Percentiles rank a stretch among this genome's conserved stretches.
phyloP scores from a whole-genome alignment of 2,329 filamentous ascomycete genomes.

The Microsporum canis region DNA sequence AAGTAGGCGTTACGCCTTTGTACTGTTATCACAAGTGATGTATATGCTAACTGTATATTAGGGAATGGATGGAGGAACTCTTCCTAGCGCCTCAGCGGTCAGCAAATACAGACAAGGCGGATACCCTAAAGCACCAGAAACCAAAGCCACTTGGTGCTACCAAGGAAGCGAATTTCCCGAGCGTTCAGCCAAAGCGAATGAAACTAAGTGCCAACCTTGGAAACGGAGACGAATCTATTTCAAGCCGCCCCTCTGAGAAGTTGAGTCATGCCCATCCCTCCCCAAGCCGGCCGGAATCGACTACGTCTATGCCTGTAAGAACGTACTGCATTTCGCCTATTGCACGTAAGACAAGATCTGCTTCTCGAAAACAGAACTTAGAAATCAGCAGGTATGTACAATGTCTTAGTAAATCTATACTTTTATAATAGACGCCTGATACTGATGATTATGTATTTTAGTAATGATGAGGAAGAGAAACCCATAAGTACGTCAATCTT shows the following conservation, averaged over 20 bases:
- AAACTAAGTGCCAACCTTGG: constrained; percentile 12
- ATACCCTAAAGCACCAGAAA: background rate
- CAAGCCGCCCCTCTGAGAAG: background rate
- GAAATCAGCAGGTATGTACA: constrained; percentile 12
- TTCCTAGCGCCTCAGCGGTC: constrained; percentile 17
- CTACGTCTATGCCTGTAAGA: constrained; percentile 23
- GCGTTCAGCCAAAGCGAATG: constrained; percentile 8
- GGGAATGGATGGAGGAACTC: constrained; percentile 25
- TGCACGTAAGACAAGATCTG: constrained; percentile 24
- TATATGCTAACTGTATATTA: constrained; percentile 13
- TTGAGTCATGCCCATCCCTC: constrained; percentile 10
- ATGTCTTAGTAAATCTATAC: background rate
- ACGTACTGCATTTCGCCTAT: constrained; percentile 12
- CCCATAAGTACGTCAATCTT: background rate
- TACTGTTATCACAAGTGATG: background rate
- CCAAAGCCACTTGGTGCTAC: background rate
- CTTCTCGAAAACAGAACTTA: constrained; percentile 11
- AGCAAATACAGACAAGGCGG: background rate
- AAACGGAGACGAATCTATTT: background rate
- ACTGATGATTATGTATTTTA: background rate
- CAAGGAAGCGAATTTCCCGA: background rate
- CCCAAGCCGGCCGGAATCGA: constrained; percentile 5
- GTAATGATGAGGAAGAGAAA: background rate
- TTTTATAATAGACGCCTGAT: background rate
- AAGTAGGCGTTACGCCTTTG: constrained; percentile 2